Base-by-base conservation (phyloP, 2,329 filamentous ascomycete species). In the Pseudocercospora fijiensis region DNA sequence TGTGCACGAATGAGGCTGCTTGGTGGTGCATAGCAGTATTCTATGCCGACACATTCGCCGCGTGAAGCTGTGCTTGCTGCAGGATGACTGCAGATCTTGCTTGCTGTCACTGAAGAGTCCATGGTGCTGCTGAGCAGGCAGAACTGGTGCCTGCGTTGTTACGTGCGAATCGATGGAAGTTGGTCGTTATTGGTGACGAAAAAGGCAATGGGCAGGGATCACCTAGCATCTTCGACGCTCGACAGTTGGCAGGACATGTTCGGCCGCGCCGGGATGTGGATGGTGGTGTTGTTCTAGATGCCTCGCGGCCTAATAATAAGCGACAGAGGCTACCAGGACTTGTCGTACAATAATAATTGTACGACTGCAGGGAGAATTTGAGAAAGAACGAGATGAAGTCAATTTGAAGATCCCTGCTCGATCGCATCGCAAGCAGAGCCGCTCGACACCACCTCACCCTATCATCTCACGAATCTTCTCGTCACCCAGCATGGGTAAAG, bases 401-500 rank as follows among this genome's bases (percentile, higher is more conserved):
- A 24, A 52, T 24, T n/a, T 22, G 24, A 22, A 27, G 20, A 52
- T 26, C 49, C 49, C 13, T 52, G 49, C 24, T 52, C 24, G 24
- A 52, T 52, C 49, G 49, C 49, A 52, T 52, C 49, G 49, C 49
- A 16, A 52, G 45, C 49, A 52, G 49, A 52, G 49, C 49, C 49
- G 49, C 49, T 52, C 27, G 49, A 22, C 16, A 26, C 24, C 22
- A 27, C 26, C 24, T 53, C 45, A 24, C 49, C 49, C 11, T 11
- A 28, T 26, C 26, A 27, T 52, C 16, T 28, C 37, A 18, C n/a
- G 20, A 11, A 13, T 20, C 27, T 26, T 22, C 6, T 5, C 20
- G 3, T 24, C 24, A 2, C 45, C 10, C 57, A 65, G n/a, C 5
- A 68, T 90, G 87, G 80, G 80, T 20, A 82, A 83, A 60, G 52